These are phyloP conservation scores for Pythium dissotocum DNA, from an alignment of 352 stramenopile species.

Conservation along the genomic window DNA sequence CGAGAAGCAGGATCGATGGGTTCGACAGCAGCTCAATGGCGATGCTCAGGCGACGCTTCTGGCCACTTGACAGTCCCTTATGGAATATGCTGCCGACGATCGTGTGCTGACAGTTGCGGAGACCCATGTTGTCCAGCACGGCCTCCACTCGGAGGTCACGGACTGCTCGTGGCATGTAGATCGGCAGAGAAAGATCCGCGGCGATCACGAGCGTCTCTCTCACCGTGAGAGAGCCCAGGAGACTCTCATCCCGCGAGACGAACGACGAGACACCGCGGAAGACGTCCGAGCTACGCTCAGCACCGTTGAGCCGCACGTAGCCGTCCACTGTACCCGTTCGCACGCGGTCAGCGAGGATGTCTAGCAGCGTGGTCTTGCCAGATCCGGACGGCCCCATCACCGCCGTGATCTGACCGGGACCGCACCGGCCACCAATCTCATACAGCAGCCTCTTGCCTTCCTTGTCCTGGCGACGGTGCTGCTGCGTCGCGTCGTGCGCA, in stretches of 20 bases:
- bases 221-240: slow-evolving; percentile 70
- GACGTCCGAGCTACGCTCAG: slow-evolving; percentile 34
- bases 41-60: slow-evolving; percentile 78
- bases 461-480: slow-evolving; percentile 14
- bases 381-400: slow-evolving; percentile 41
- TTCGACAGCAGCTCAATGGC: slow-evolving; percentile 76
- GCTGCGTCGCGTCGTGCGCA: slow-evolving; percentile 9
- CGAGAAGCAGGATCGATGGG: slow-evolving; percentile 76
- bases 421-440: slow-evolving; percentile 34
- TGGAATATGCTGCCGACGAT: slow-evolving; percentile 71
- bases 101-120: slow-evolving; percentile 56
- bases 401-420: slow-evolving; percentile 37
- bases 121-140: slow-evolving; percentile 69
- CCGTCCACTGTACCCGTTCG: slow-evolving; percentile 43
- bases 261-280: slow-evolving; percentile 64
- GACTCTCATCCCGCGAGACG: slow-evolving; percentile 58
- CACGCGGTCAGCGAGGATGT: slow-evolving; percentile 58
- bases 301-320: slow-evolving; percentile 50
- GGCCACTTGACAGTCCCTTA: slow-evolving; percentile 74
- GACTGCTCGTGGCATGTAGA: slow-evolving; percentile 46
- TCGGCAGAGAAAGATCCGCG: slow-evolving; percentile 51
- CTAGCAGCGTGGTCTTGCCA: slow-evolving; percentile 54
- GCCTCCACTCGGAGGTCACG: slow-evolving; percentile 43
- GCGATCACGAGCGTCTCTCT: slow-evolving; percentile 67
- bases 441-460: slow-evolving; percentile 31